Percentiles rank a stretch among this genome's conserved stretches.
Evolutionary conservation across 2,329 filamentous ascomycete genomes (phyloP).

Genomic region (Colletotrichum liaoningense): DNA sequence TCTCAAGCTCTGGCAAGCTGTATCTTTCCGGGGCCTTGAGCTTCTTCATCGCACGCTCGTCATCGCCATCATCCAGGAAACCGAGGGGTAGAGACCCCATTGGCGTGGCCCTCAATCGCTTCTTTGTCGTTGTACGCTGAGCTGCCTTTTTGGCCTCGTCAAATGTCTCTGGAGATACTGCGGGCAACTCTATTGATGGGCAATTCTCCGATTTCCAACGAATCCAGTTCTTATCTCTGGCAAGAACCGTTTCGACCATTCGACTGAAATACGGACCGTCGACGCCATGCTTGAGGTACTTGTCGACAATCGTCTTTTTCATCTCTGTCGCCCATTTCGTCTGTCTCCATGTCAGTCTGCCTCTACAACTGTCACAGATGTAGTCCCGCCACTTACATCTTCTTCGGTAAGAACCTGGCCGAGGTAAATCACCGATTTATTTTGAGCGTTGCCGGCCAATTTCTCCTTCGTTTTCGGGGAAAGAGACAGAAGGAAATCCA

Average conservation of each 20-base stretch:
- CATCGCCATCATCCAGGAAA: conserved; percentile 79
- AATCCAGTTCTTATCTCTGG: conserved; percentile 98
- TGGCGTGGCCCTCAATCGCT: conserved; percentile 74
- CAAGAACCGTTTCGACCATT: conserved; percentile 96
- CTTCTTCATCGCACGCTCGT: conserved; percentile 69
- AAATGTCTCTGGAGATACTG: conserved; percentile 77
- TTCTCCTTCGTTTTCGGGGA: conserved; percentile 86
- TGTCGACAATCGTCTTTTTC: conserved; percentile 80
- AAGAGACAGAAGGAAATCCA: conserved; percentile 95
- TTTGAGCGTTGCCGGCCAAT: conserved; percentile 73
- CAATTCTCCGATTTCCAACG: conserved; percentile 98
- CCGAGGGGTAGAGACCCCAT: conserved; percentile 80
- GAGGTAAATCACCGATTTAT: conserved; percentile 88
- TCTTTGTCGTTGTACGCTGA: conserved; percentile 75
- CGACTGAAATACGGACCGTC: conserved; percentile 95
- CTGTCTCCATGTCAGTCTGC: conserved; percentile 51
- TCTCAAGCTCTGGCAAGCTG: conserved; percentile 75
- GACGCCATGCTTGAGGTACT: conserved; percentile 82
- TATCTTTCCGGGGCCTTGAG: conserved; percentile 76
- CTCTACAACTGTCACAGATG: not conserved
- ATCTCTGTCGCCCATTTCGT: conserved; percentile 86
- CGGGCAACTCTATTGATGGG: conserved; percentile 82
- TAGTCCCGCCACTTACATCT: conserved; percentile 70
- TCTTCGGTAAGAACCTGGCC: conserved; percentile 83
- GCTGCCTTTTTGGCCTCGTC: conserved; percentile 75